Conservation (phyloP, 1,284 basidiomycete genomes). For the Melampsora larici-populina region DNA sequence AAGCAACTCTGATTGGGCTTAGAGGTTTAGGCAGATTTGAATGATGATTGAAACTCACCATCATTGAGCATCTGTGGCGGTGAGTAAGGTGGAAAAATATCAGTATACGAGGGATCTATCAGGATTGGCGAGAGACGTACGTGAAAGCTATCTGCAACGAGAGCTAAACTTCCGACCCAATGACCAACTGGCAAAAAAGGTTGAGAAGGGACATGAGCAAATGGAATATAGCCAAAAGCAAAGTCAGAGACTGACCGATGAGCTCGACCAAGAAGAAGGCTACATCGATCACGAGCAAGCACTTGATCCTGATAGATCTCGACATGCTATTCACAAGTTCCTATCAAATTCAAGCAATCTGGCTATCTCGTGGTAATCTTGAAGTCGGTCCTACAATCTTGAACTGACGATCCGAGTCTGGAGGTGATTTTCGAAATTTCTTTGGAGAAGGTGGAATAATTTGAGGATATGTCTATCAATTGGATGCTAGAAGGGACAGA, state of each 20-base stretch:
- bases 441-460: no score
- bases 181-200: constrained; percentile 59
- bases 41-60: constrained; percentile 8
- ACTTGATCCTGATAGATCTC: constrained; percentile 61
- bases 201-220: background rate
- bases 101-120: background rate
- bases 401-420: no score
- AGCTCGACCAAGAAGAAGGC: constrained; percentile 91
- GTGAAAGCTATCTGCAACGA: constrained; percentile 98
- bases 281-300: constrained; percentile 78
- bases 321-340: no score
- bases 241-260: constrained; percentile 55
- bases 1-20: background rate
- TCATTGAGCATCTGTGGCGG: constrained; percentile 44
- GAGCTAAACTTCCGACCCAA: constrained; percentile 51
- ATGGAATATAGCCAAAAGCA: background rate
- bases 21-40: no score
- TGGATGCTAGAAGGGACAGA: no score
- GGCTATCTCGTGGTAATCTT: no score
- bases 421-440: no score
- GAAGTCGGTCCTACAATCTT: no score
- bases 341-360: no score
- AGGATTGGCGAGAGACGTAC: constrained; percentile 58
- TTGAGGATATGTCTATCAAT: no score
- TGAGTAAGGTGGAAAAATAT: constrained; percentile 4